Percentiles rank a stretch among this genome's conserved stretches.
These are phyloP conservation scores for Capronia coronata DNA, from an alignment of 2,329 filamentous ascomycete genomes.

Conservation along the genomic window DNA sequence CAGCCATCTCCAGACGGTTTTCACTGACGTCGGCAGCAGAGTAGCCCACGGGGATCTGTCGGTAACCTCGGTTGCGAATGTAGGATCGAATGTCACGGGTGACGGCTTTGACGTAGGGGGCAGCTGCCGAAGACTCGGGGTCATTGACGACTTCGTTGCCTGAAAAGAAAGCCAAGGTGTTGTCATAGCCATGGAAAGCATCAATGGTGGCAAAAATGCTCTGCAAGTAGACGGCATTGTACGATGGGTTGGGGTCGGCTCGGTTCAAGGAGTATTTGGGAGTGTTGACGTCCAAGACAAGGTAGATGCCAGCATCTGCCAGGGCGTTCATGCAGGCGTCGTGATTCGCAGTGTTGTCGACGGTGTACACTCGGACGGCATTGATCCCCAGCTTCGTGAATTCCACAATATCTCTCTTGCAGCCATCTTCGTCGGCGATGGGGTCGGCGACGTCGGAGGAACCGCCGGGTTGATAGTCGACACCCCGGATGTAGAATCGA, in stretches of 20 bases:
- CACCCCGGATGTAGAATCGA: slow-evolving; percentile 49
- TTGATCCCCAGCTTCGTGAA: slow-evolving; percentile 86
- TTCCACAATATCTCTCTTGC: slow-evolving; percentile 70
- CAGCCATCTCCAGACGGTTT: slow-evolving; percentile 79
- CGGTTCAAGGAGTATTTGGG: slow-evolving; percentile 84
- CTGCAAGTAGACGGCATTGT: slow-evolving; percentile 81
- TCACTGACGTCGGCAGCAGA: slow-evolving; percentile 70
- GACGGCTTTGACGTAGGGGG: slow-evolving; percentile 70
- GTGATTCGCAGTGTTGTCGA: slow-evolving; percentile 78
- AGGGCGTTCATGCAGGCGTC: slow-evolving; percentile 78
- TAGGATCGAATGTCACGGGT: slow-evolving; percentile 71
- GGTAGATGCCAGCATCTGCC: slow-evolving; percentile 80
- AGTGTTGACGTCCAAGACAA: slow-evolving; percentile 88
- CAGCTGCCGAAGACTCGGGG: slow-evolving; percentile 56
- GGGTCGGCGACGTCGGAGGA: slow-evolving; percentile 62
- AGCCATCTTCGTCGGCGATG: slow-evolving; percentile 62
- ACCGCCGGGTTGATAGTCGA: slow-evolving; percentile 62
- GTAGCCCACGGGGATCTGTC: slow-evolving; percentile 68
- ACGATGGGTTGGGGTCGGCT: slow-evolving; percentile 62
- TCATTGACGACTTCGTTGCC: slow-evolving; percentile 77
- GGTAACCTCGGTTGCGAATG: slow-evolving; percentile 56
- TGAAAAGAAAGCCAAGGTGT: slow-evolving; percentile 81
- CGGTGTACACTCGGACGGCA: slow-evolving; percentile 84
- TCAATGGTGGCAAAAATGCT: slow-evolving; percentile 84
- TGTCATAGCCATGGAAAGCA: slow-evolving; percentile 72